These are phyloP conservation scores for Corylus heterophylla DNA, from an alignment of 306 rosid genomes.

Conservation along the genomic window DNA sequence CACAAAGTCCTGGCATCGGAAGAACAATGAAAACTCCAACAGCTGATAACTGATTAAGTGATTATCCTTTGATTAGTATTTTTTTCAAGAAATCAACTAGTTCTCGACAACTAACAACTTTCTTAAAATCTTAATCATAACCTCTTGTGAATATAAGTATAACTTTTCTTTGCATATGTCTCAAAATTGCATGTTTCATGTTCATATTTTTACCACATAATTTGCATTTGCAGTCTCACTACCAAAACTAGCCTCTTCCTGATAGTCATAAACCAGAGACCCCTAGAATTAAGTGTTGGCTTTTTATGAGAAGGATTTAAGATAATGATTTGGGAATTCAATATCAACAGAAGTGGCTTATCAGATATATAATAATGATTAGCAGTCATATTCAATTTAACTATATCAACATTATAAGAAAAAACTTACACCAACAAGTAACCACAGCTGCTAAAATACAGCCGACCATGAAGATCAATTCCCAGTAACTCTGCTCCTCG, in stretches of 20 bases:
- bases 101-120: background rate
- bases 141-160: background rate
- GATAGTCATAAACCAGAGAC: background rate
- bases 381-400: conserved; percentile 18
- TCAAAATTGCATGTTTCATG: background rate
- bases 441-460: conserved; percentile 73
- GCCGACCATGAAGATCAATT: conserved; percentile 79
- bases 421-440: conserved; percentile 92
- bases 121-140: background rate
- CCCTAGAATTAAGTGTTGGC: background rate
- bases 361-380: background rate
- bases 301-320: background rate
- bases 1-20: background rate
- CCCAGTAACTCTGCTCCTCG: conserved; percentile 92
- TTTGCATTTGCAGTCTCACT: background rate
- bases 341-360: background rate
- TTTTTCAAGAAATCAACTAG: too few species aligned
- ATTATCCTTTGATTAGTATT: background rate
- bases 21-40: background rate
- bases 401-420: conserved; percentile 26
- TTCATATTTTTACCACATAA: background rate
- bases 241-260: background rate
- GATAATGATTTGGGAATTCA: background rate
- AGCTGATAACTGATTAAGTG: background rate
- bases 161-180: too few species aligned